phyloP scores from a whole-genome alignment of 1,139 yeast species.

The Geotrichum restrictum region DNA sequence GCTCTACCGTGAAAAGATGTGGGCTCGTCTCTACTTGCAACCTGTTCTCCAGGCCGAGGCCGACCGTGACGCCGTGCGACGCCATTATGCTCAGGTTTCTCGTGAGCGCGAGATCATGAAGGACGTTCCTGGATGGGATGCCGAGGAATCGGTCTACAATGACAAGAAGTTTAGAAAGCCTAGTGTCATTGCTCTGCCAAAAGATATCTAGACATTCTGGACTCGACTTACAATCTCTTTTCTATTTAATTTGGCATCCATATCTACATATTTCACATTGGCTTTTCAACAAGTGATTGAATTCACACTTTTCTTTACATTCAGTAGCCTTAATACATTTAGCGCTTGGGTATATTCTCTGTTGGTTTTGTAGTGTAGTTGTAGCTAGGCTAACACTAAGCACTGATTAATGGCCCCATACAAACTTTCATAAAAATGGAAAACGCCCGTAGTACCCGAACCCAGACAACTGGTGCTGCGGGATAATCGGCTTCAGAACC shows the following conservation, averaged over 20 bases:
- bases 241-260: constrained; percentile 16
- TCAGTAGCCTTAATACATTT: too few relatives aligned
- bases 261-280: background rate
- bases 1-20: constrained; percentile 66
- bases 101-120: constrained; percentile 66
- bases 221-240: background rate
- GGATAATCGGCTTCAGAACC: too few relatives aligned
- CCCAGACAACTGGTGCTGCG: too few relatives aligned
- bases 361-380: too few relatives aligned
- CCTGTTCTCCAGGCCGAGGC: constrained; percentile 79
- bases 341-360: too few relatives aligned
- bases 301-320: too few relatives aligned
- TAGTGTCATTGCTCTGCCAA: constrained; percentile 34
- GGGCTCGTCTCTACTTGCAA: constrained; percentile 71
- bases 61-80: constrained; percentile 74
- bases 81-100: constrained; percentile 61
- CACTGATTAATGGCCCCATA: too few relatives aligned
- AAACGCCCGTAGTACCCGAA: too few relatives aligned
- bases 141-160: constrained; percentile 46
- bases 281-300: too few relatives aligned
- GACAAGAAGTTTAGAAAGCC: constrained; percentile 43
- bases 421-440: too few relatives aligned
- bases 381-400: too few relatives aligned
- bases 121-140: constrained; percentile 57
- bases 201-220: constrained; percentile 20